These are phyloP conservation scores for Saccharomycopsis oosterbeekiorum DNA, from an alignment of 805 yeast genomes.

Conservation along the genomic window DNA sequence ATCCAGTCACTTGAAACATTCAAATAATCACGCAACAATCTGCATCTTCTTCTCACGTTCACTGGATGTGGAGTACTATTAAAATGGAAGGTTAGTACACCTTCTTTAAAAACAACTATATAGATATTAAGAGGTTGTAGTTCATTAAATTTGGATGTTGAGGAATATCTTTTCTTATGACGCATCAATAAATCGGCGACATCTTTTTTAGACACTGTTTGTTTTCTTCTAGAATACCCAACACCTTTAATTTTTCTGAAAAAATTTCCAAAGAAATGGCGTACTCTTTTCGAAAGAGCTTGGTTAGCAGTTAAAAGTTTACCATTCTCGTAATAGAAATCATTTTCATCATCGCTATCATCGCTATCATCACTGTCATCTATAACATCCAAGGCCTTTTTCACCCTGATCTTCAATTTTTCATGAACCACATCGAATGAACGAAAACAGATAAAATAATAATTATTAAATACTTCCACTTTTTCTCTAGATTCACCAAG, in stretches of 20 bases:
- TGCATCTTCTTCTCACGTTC: conserved; percentile 71
- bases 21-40: conserved; percentile 70
- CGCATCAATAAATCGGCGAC: neutral
- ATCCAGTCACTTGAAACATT: conserved; percentile 75
- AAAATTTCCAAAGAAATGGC: neutral
- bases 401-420: conserved; percentile 12
- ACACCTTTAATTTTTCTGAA: neutral
- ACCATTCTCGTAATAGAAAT: neutral
- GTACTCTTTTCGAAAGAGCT: neutral
- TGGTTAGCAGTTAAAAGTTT: neutral
- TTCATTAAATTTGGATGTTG: conserved; percentile 20
- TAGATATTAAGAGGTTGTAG: conserved; percentile 56
- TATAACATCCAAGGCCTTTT: conserved; percentile 5
- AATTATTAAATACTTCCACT: conserved; percentile 81
- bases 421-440: conserved; percentile 67
- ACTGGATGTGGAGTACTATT: conserved; percentile 61
- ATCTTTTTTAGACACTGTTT: neutral
- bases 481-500: conserved; percentile 97
- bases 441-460: conserved; percentile 94
- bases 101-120: conserved; percentile 60
- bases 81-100: conserved; percentile 61
- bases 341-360: neutral
- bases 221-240: neutral
- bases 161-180: neutral
- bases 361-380: neutral